Base-by-base conservation (phyloP, 441 rosid species). In the Monsonia emarginata region DNA sequence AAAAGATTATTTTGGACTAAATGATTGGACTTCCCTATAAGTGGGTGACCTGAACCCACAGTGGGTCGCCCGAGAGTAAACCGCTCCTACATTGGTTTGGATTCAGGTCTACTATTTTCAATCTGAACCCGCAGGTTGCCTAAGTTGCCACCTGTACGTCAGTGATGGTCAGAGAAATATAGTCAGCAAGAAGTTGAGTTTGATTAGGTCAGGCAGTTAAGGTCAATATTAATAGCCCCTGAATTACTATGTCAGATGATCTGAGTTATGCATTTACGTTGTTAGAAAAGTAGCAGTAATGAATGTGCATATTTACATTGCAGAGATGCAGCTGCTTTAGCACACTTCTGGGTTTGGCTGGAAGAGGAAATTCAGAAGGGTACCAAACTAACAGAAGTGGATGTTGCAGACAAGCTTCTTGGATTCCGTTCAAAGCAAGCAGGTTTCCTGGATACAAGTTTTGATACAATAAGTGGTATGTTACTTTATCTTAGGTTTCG, bases 251-350 rank as follows among this genome's bases (percentile, higher is more conserved):
- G 42, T 36, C 42, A 36, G 42, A 8, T 36, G 11, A 6, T 7
- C 6, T 36, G 42, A 36, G 42, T 9, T 36, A 8, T 8, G 10
- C 42, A 36, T 36, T 9, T 36, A 11, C 42, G 11, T 9, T 36
- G 42, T 36, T 36, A 11, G 42, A 36, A 8, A 8, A 5, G 42
- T 36, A 36, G 42, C 42, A 1, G 42, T 36, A 11, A 8, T n/a
- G n/a, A n/a, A n/a, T n/a, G n/a, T n/a, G n/a, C n/a, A n/a, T n/a
- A n/a, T n/a, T n/a, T n/a, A n/a, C n/a, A n/a, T n/a, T 76, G 76
- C 85, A 94, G 97, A 76, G 98, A 94, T 84, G 98, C 98, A 66
- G 94, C 95, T 72, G 97, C 98, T 67, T 72, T 94, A 56, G 87
- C 93, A 71, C 86, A 84, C 63, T 90, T 94, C 76, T 90, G 98